Evolutionary conservation across 208 protist species (phyloP), one percentile per base, ranked within the genome.

Genomic region (Leishmania mexicana): DNA sequence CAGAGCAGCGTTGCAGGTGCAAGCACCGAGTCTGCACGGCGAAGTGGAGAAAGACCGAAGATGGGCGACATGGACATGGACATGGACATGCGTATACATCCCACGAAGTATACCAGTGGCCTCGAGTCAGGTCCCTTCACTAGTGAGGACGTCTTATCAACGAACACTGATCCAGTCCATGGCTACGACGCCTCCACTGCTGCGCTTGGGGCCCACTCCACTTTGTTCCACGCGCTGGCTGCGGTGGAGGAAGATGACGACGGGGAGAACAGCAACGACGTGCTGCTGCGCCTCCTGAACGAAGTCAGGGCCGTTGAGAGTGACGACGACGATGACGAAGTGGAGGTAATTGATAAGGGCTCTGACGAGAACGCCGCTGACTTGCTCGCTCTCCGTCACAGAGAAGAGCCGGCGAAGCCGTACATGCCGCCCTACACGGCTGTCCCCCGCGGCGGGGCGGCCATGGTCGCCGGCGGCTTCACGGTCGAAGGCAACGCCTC

Each of bases 271-370:
- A 84, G 68, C 51, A 83, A 85, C 62, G 84, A 83, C 42, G 73
- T 90, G 72, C 78, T 94, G 62, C 71, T 89, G 70, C 85, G 88
- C 7, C 76, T 92, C 15, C 81, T 92, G 45, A 86, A 94, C 64
- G 89, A 92, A 38, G 85, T 89, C 10, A 85, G 75, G 24, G 84
- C 86, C 2, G 82, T 86, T 5, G 83, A 85, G 75, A 84, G 79
- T 65, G 86, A 88, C 31, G 83, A 42, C 19, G 76, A 81, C 3
- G 75, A 82, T 70, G 62, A 17, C 28, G 24, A 57, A 53, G 49
- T 47, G 49, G 64, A 70, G 21, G 60, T 24, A 35, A 83, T 84
- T 7, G 81, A 86, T 57, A 72, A 70, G 80, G 78, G 76, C 77
- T 79, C 78, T n/a, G 72, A 86, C 67, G 83, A 86, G 47, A 81